phyloP scores from a whole-genome alignment of 192 early-diverging fungal species.

The Backusella parvicylindrica region DNA sequence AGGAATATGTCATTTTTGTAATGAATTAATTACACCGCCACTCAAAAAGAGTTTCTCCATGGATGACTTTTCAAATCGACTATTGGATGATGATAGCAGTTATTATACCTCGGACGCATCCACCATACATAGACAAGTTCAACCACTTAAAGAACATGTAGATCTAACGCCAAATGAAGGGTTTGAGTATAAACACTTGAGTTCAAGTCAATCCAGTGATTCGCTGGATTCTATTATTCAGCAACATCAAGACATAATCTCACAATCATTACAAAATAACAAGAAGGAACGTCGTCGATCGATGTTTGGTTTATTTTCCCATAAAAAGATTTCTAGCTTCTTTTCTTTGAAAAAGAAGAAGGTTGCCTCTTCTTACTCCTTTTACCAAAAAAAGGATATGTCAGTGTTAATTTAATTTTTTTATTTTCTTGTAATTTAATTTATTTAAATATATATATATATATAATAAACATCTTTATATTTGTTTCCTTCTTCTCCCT shows the following conservation, averaged over 20 bases:
- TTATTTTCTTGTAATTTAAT: background rate
- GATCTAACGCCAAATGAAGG: background rate
- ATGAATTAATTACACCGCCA: background rate
- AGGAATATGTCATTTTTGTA: background rate
- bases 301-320: background rate
- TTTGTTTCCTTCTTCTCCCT: background rate
- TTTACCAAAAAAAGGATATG: background rate
- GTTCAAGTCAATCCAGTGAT: background rate
- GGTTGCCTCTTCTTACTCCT: background rate
- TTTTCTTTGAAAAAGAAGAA: background rate
- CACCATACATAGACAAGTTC: background rate
- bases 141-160: background rate
- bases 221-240: background rate
- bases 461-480: background rate
- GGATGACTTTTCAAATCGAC: background rate
- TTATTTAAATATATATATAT: background rate
- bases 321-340: background rate
- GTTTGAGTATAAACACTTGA: background rate
- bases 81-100: background rate
- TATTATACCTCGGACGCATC: background rate
- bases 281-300: background rate
- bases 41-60: background rate
- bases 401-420: background rate
- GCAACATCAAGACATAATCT: background rate
- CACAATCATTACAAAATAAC: background rate